Evolutionary conservation across 208 protist species (phyloP).

Genomic region (Trypanosoma caninum): DNA sequence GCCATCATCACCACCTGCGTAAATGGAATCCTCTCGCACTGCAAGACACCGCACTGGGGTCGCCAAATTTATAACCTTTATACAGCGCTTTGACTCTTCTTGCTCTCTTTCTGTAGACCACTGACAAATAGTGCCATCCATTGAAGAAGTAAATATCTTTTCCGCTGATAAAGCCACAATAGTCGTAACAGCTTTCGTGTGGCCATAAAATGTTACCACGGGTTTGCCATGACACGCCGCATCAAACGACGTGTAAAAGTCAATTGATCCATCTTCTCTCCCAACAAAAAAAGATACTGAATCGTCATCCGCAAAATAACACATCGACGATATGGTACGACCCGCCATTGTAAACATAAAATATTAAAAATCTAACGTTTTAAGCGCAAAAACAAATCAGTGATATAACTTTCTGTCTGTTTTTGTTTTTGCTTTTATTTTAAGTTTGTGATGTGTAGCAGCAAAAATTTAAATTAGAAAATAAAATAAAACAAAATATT

Average conservation of each 20-base stretch:
- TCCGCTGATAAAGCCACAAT: conserved; percentile 40
- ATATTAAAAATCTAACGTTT: too few relatives aligned
- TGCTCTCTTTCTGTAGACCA: conserved; percentile 47
- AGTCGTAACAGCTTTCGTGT: conserved; percentile 54
- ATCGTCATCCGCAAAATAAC: conserved; percentile 34
- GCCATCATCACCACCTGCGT: conserved; percentile 63
- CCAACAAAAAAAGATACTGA: conserved; percentile 60
- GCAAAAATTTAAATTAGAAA: too few relatives aligned
- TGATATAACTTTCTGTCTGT: too few relatives aligned
- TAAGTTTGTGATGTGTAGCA: too few relatives aligned
- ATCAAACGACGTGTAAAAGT: conserved; percentile 56
- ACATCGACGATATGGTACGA: conserved; percentile 52
- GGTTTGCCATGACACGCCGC: conserved; percentile 52
- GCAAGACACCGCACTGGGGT: conserved; percentile 51
- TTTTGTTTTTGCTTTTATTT: too few relatives aligned
- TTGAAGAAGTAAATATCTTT: conserved; percentile 60
- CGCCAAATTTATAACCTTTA: conserved; percentile 36
- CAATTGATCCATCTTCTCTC: conserved; percentile 70
- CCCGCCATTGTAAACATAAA: conserved; percentile 13
- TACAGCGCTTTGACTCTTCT: conserved; percentile 23
- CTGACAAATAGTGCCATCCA: conserved; percentile 70
- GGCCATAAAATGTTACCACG: conserved; percentile 47
- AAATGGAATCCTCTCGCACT: conserved; percentile 32
- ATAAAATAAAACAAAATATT: too few relatives aligned
- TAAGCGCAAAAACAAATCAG: background rate